Base-by-base conservation (phyloP, 1,139 yeast genomes). In the Sugiyamaella grinbergsii region DNA sequence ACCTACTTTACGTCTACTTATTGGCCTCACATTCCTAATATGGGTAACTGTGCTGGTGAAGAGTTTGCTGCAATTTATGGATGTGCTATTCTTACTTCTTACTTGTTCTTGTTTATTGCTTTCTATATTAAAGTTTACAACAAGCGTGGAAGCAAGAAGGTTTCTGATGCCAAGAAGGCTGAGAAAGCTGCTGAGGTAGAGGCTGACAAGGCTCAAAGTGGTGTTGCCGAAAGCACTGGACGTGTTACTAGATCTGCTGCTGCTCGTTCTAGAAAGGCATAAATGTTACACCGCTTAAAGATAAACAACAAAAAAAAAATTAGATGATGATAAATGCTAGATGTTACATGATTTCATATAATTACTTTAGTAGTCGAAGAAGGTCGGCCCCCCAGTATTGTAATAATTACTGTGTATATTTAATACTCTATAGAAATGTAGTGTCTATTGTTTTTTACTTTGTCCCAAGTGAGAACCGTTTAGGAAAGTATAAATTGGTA, bases 61-160 rank as follows among this genome's bases (percentile, higher is more conserved):
- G 93, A 89, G 71, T 78, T 84, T 62, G 98, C 98, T 53, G 98
- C 98, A 34, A 79, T 83, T 54, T 84, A 83, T 63, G 98, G 98
- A 33, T 89, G 91, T 71, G 79, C 84, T 68, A 87, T 93, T 64
- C 79, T 93, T 72, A 84, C 96, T 49, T 84, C 95, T 53, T 93
- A 93, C 74, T 79, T 93, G 75, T 78, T 93, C 57, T 78, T 93
- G 68, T 93, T 93, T 77, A 89, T 93, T 70, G 86, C 93, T 49
- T 93, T 93, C 79, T 93, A 93, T 80, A 85, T 90, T 66, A 82
- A 81, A 67, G 89, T 90, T 52, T 93, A 93, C 80, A 64, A 23
- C 13, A 34, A 38, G 41, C 23, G 31, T 13, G 39, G 39, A 15
- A 53, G 61, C 22, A 59, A 58, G 58, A 61, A 59, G 60, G 50